Evolutionary conservation across 2,329 filamentous ascomycete species (phyloP), one percentile per base, ranked within the genome.

Genomic region (Cercospora janseana): DNA sequence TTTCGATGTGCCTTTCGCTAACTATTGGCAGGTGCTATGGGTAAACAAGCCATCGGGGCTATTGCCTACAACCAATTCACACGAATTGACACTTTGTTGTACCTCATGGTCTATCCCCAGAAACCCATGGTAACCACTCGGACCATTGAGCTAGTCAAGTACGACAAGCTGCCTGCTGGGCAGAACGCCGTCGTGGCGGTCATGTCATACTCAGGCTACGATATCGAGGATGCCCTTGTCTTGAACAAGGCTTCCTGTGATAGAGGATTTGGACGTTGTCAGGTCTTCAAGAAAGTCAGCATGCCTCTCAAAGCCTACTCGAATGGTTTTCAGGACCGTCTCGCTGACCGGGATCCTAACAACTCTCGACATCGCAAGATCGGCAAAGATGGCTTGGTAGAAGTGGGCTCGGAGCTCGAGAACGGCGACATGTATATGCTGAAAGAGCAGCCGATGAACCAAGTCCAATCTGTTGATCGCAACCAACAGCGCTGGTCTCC

Each of bases 21-120:
- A n/a, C n/a, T n/a, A n/a, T n/a, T n/a, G n/a, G n/a, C n/a, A 77
- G 96, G 92, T 73, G 93, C 93, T 72, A 98, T 98, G 93, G 93
- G 93, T 80, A 98, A 98, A 74, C 93, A 98, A 86, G 93, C 93
- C 29, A 97, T 98, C 68, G 93, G 93, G 26, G 91, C 92, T 26
- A 97, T 98, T 66, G 93, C 92, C 12, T 95, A 95, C 67, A 98
- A 98, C 67, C 93, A 98, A 69, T 95, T 96, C 73, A 88, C 92
- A 63, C 85, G 93, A 49, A 96, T 98, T 68, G 93, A 98, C 65
- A 97, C 92, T 0, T 78, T 98, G 12, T 81, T 98, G 5, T 97
- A 96, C 67, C 87, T 95, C 1, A 88, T 98, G 75, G 93, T 98
- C 3, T 98, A 98, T 65, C 93, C 93, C 5, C 94, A 98, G 67